phyloP scores from a whole-genome alignment of 768 basidiomycete species.

The Lactarius evosmus region DNA sequence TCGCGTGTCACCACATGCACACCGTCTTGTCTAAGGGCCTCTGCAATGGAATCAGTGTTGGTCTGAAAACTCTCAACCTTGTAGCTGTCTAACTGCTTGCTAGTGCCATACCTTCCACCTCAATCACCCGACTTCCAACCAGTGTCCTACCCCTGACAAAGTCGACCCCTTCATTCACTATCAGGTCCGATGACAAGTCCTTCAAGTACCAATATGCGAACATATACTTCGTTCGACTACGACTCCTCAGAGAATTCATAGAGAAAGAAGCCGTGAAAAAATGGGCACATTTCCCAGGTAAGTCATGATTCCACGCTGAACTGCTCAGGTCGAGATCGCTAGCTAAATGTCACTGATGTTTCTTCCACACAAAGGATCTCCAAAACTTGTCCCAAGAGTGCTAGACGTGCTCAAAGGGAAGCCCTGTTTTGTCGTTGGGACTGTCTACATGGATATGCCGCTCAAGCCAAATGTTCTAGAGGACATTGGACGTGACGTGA shows the following conservation, averaged over 20 bases:
- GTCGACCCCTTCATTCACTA: conserved; percentile 39
- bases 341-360: background rate
- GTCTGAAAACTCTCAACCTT: background rate
- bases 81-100: conserved; percentile 5
- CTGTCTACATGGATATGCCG: conserved; percentile 98
- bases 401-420: conserved; percentile 83
- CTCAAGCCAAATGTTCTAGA: conserved; percentile 97
- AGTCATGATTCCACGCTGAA: conserved; percentile 12
- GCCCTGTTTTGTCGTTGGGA: conserved; percentile 89
- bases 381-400: conserved; percentile 70
- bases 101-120: conserved; percentile 10
- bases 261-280: conserved; percentile 45
- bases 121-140: conserved; percentile 20
- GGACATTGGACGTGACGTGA: conserved; percentile 88
- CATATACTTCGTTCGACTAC: conserved; percentile 63
- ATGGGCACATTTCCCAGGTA: conserved; percentile 51
- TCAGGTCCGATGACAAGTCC: conserved; percentile 44
- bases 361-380: conserved; percentile 49
- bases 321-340: background rate
- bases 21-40: too few species aligned
- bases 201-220: conserved; percentile 72
- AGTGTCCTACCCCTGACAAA: conserved; percentile 17
- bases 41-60: conserved; percentile 16
- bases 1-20: too few species aligned
- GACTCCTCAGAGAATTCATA: conserved; percentile 47